phyloP scores from a whole-genome alignment of 345 rosid species.

The Draba incana region DNA sequence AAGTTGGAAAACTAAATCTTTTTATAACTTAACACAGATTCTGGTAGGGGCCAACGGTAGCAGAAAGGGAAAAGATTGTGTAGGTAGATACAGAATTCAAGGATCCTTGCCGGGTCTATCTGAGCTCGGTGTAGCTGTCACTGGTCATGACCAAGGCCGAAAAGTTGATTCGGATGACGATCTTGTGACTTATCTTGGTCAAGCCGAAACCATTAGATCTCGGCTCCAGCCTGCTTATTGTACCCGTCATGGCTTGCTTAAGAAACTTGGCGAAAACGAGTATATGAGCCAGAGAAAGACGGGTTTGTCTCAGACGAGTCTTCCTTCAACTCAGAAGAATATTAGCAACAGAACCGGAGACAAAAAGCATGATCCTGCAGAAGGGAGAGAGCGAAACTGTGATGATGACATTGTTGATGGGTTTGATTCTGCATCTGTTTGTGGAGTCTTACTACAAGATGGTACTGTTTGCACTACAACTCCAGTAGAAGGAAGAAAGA shows the following conservation, averaged over 20 bases:
- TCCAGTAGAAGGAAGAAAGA: conserved; percentile 43
- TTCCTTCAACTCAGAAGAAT: conserved; percentile 44
- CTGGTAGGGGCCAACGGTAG: conserved; percentile 60
- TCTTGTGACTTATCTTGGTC: conserved; percentile 65
- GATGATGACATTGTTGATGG: conserved; percentile 17
- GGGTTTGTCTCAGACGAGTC: conserved; percentile 42
- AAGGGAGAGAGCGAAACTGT: conserved; percentile 26
- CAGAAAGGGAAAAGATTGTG: conserved; percentile 58
- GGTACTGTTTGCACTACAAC: conserved; percentile 53
- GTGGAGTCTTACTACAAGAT: conserved; percentile 58
- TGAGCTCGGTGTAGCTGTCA: conserved; percentile 63
- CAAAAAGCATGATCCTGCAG: conserved; percentile 32
- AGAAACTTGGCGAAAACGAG: conserved; percentile 46
- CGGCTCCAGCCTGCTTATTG: conserved; percentile 64
- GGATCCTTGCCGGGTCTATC: conserved; percentile 61
- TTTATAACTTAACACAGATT: conserved; percentile 44
- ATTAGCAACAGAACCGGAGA: conserved; percentile 54
- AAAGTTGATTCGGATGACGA: conserved; percentile 46
- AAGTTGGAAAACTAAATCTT: background rate
- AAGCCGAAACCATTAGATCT: conserved; percentile 66
- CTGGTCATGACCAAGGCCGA: conserved; percentile 33
- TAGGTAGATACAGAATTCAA: conserved; percentile 64
- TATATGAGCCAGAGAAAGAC: conserved; percentile 38
- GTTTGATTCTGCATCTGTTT: conserved; percentile 39
- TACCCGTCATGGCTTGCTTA: conserved; percentile 55